Base-by-base conservation (phyloP, 257 asterid species). In the Primulina tabacum region DNA sequence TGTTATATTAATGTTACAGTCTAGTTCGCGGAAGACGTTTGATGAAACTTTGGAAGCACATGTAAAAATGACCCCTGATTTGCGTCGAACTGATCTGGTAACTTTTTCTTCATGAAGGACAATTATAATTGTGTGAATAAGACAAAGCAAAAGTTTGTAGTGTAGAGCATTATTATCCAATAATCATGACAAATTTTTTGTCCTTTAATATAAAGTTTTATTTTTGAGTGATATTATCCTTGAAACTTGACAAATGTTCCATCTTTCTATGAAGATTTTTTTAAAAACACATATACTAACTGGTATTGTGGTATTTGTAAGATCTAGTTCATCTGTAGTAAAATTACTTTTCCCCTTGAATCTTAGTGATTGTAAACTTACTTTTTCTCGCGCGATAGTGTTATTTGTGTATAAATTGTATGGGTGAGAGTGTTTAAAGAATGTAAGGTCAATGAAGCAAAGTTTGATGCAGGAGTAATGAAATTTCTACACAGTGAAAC, bases 21-120 rank as follows among this genome's bases (percentile, higher is more conserved):
- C 88, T 66, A 82, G 77, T 82, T 84, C 88, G 68, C 87, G 73
- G 84, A 68, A 68, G 68, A 86, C 80, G 50, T 88, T 87, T 78
- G 94, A 83, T 70, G 98, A 93, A 85, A 90, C 98, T 71, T 71
- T 93, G 71, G 98, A 93, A 85, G 98, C 92, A 47, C 98, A 93
- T 78, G 97, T 93, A 52, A 85, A 79, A 73, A 81, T 93, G 96
- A 83, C 93, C 62, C 86, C 92, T n/a, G 98, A 93, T 8, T 79
- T 93, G 75, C 89, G 91, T 26, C 85, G 97, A 75, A 93, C 94
- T 70, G 96, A 93, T 81, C 89, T 93, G 97, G 98, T 93, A 82
- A 17, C 85, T 79, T 57, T 17, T 33, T 53, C 60, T 1, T 55
- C 52, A 8, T 71, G 9, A 17, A 62, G 66, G 21, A 70, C 8